Percentiles rank a stretch among this genome's conserved stretches.
Conservation (phyloP, 805 yeast species). For the Wickerhamiella musiphila region DNA sequence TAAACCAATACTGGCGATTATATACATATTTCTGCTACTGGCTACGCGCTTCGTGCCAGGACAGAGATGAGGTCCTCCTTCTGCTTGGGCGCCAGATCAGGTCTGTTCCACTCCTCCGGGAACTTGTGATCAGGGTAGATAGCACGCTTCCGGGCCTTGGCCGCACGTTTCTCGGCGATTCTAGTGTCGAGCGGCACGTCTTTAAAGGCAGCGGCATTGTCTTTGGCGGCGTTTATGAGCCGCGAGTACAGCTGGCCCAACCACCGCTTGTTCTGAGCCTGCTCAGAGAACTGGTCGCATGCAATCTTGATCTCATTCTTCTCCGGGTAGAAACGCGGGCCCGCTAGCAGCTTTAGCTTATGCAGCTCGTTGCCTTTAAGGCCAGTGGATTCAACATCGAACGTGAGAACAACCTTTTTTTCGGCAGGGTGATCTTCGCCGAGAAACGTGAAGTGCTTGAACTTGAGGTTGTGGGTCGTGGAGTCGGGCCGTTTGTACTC, state of each 20-base stretch:
- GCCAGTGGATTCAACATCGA: slow-evolving; percentile 27
- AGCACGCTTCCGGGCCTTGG: slow-evolving; percentile 25
- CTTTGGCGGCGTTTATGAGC: slow-evolving; percentile 49
- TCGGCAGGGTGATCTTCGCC: slow-evolving; percentile 61
- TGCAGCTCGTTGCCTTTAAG: slow-evolving; percentile 39
- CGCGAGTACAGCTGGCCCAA: slow-evolving; percentile 45
- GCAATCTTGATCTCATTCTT: slow-evolving; percentile 47
- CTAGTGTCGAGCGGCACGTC: slow-evolving; percentile 75
- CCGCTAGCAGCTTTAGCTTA: slow-evolving; percentile 65
- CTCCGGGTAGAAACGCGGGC: slow-evolving; percentile 50
- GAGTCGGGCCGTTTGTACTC: slow-evolving; percentile 34
- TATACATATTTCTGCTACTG: no score
- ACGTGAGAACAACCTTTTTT: slow-evolving; percentile 45
- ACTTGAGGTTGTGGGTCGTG: slow-evolving; percentile 26
- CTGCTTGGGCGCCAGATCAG: slow-evolving; percentile 49
- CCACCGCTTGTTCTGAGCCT: slow-evolving; percentile 72
- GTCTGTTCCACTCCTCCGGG: slow-evolving; percentile 69
- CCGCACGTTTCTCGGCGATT: slow-evolving; percentile 32
- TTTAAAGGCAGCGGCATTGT: slow-evolving; percentile 39
- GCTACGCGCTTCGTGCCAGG: no score
- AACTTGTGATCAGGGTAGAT: slow-evolving; percentile 29
- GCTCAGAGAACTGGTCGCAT: slow-evolving; percentile 47
- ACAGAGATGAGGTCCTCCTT: slow-evolving; percentile 15
- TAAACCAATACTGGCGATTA: not conserved
- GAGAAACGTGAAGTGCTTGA: slow-evolving; percentile 53